These are phyloP conservation scores for Neocatenulostroma microsporum DNA, from an alignment of 2,329 filamentous ascomycete genomes.

Conservation along the genomic window DNA sequence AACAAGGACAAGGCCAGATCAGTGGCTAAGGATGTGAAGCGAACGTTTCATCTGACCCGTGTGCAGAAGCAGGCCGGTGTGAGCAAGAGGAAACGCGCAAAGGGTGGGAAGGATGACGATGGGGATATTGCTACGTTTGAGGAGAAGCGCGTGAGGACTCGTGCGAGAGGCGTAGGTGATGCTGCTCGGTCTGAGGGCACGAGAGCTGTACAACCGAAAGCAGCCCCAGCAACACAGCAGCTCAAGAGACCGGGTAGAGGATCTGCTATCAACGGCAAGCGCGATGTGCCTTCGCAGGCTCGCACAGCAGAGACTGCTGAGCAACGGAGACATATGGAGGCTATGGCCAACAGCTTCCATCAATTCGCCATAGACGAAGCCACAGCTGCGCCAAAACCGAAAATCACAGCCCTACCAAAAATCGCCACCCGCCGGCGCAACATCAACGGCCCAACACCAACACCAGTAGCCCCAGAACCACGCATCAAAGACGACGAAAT, in stretches of 20 bases:
- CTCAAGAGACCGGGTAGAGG: constrained; percentile 20
- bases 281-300: too few species aligned
- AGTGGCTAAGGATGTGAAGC: too few species aligned
- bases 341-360: constrained; percentile 22
- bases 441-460: constrained; percentile 18
- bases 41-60: too few species aligned
- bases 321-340: constrained; percentile 9
- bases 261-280: constrained; percentile 12
- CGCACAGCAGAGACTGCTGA: too few species aligned
- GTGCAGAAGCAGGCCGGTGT: too few species aligned
- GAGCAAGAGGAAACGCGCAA: too few species aligned
- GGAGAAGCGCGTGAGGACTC: constrained; percentile 16
- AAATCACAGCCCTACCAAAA: constrained; percentile 20
- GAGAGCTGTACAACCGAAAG: too few species aligned
- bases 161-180: too few species aligned
- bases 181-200: too few species aligned
- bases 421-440: constrained; percentile 20
- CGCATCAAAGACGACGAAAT: constrained; percentile 19
- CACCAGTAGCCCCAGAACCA: constrained; percentile 4
- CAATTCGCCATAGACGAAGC: constrained; percentile 22
- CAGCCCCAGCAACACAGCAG: not conserved
- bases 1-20: too few species aligned
- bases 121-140: constrained; percentile 23
- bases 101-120: constrained; percentile 4
- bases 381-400: constrained; percentile 13